Base-by-base conservation (phyloP, 2,329 filamentous ascomycete species). In the Trichophyton benhamiae region DNA sequence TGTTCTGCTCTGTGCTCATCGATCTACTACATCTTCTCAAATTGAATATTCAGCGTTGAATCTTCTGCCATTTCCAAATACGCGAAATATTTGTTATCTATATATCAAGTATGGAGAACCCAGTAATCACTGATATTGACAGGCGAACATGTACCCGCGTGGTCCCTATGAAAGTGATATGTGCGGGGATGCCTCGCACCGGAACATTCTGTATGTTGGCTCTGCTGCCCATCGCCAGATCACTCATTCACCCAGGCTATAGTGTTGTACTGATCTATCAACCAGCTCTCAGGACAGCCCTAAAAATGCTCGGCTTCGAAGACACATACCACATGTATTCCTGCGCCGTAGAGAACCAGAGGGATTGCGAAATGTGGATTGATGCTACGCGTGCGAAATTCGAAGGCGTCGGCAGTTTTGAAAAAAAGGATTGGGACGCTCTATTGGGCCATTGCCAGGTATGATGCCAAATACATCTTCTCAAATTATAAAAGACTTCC, bases 321-420 rank as follows among this genome's bases (percentile, higher is more conserved):
- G 83, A 86, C 72, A 85, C 82, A 63, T 88, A 88, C 78, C 86
- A 88, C 77, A 87, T 87, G 84, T 85, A 87, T 82, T 85, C 80
- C 67, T 55, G 49, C 2, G 83, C 81, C 62, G 82, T 87, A 63
- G 84, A 87, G 75, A 87, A 86, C 73, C 83, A 83, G 9, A 82
- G 81, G 25, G 86, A 87, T 68, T 83, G 81, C 60, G 76, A 87
- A 46, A 82, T 87, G 76, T 89, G 86, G 86, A 83, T 83, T 74
- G 84, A 88, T 65, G 86, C 86, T 33, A 78, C 88, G 60, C 75
- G 76, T 25, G 83, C 84, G 65, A 84, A 84, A 68, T 84, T 79
- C 72, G 80, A 86, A 65, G 81, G 81, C 36, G 75, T 83, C 60
- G 83, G 83, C 60, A 77, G 78, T 63, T 87, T 87, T 66, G 83